Percentiles rank a stretch among this genome's conserved stretches.
Conservation (phyloP, 192 early-diverging fungal species). For the Funneliformis geosporum region DNA sequence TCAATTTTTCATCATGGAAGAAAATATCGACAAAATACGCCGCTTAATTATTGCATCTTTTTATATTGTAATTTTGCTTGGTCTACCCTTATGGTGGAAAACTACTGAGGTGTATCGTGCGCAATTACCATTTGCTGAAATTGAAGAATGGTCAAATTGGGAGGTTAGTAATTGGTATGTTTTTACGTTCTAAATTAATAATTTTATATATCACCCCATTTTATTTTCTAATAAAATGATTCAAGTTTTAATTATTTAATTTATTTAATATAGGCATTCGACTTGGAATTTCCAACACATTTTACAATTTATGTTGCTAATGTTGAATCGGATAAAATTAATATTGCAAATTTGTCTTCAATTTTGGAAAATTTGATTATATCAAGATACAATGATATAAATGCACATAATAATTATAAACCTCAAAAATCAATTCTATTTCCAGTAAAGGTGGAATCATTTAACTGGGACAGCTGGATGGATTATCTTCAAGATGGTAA, state of each 20-base stretch:
- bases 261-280: constrained; percentile 29
- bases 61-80: constrained; percentile 60
- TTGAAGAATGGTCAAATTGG: constrained; percentile 56
- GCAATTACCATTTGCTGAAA: constrained; percentile 63
- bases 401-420: not conserved
- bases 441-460: constrained; percentile 27
- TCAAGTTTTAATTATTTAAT: not conserved
- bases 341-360: not conserved
- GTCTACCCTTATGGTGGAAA: constrained; percentile 78
- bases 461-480: constrained; percentile 20
- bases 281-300: constrained; percentile 36
- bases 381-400: constrained; percentile 3
- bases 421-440: constrained; percentile 24
- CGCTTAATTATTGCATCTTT: constrained; percentile 51
- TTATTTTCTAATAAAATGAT: not conserved
- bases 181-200: not conserved
- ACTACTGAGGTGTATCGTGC: constrained; percentile 82
- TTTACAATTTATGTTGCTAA: constrained; percentile 30
- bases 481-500: constrained; percentile 1
- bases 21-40: constrained; percentile 37
- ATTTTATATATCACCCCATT: not conserved
- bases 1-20: not conserved
- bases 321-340: not conserved
- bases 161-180: constrained; percentile 39
- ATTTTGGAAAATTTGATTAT: constrained; percentile 8